A percentile compares a stretch with the other conserved stretches of the same genome.
Conservation (phyloP, 2,329 filamentous ascomycete species). For the Chaetothyriales sp. region DNA sequence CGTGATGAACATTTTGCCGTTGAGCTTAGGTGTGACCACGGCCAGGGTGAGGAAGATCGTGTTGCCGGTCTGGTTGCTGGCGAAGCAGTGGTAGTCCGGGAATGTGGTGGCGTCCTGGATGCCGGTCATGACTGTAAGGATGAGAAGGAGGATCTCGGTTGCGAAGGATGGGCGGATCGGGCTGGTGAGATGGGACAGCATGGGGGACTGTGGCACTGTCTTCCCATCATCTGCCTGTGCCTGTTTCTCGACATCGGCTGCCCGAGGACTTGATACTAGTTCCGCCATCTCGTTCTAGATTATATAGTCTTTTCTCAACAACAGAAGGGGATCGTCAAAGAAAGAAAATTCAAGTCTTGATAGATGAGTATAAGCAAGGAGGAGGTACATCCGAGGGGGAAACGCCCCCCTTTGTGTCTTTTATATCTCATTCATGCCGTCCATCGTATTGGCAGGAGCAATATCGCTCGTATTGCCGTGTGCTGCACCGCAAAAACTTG, state of each 20-base stretch:
- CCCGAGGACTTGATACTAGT: not conserved
- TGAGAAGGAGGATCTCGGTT: constrained; percentile 24
- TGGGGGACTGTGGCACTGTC: not conserved
- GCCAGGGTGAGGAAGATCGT: constrained; percentile 45
- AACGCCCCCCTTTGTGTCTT: not conserved
- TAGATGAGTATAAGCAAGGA: not conserved
- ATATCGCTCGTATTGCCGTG: too few species aligned
- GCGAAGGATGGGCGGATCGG: constrained; percentile 8
- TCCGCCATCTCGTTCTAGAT: not conserved
- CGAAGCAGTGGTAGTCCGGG: constrained; percentile 47
- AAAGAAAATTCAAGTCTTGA: not conserved
- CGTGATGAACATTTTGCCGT: constrained; percentile 36
- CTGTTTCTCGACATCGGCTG: not conserved
- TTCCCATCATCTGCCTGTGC: too few species aligned
- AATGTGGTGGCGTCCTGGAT: constrained; percentile 44
- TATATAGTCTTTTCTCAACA: too few species aligned
- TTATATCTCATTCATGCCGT: too few species aligned
- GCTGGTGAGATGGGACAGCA: constrained; percentile 7
- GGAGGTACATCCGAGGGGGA: not conserved
- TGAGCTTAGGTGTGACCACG: constrained; percentile 27
- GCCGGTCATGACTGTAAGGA: constrained; percentile 26
- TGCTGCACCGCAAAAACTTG: too few species aligned
- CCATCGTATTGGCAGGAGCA: too few species aligned
- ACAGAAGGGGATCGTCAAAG: not conserved
- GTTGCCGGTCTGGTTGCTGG: constrained; percentile 52